These are phyloP conservation scores for Malania oleifera DNA, from an alignment of 164 flowering plant genomes.

Conservation along the genomic window DNA sequence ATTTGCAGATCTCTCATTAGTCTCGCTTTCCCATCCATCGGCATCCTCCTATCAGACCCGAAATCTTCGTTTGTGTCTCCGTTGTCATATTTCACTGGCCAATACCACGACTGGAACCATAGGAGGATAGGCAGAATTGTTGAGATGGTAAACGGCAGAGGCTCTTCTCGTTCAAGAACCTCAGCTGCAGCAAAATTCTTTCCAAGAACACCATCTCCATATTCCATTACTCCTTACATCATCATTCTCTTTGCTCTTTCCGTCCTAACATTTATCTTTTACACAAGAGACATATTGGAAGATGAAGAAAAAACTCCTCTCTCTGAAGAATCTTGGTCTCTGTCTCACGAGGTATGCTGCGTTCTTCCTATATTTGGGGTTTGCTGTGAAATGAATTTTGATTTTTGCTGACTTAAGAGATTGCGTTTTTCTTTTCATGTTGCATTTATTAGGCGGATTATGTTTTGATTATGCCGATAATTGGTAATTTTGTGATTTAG, in stretches of 20 bases:
- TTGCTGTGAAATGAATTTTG: neutral
- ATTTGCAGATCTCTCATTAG: constrained; percentile 18
- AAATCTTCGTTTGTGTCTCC: too few relatives aligned
- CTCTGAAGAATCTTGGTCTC: constrained; percentile 13
- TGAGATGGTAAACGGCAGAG: constrained; percentile 26
- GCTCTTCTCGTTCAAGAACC: constrained; percentile 14
- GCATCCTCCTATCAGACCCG: constrained; percentile 31
- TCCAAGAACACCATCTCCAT: constrained; percentile 24
- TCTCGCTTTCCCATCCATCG: constrained; percentile 25
- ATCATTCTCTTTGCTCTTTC: constrained; percentile 37
- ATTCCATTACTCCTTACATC: constrained; percentile 24
- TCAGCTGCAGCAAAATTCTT: constrained; percentile 18
- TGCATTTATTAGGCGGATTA: too few relatives aligned
- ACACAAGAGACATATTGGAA: constrained; percentile 26
- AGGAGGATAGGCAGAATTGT: too few relatives aligned
- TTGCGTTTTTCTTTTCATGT: neutral
- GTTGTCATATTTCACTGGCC: too few relatives aligned
- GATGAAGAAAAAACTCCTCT: constrained; percentile 25
- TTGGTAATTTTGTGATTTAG: constrained; percentile 5
- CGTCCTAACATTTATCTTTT: constrained; percentile 31
- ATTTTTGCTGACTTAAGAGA: neutral
- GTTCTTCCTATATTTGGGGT: neutral
- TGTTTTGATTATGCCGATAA: too few relatives aligned
- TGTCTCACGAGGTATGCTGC: constrained; percentile 18
- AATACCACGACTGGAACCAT: too few relatives aligned